A percentile compares a stretch with the other conserved stretches of the same genome.
phyloP scores from a whole-genome alignment of 2,329 filamentous ascomycete genomes.

The Colletotrichum lindemuthianum region DNA sequence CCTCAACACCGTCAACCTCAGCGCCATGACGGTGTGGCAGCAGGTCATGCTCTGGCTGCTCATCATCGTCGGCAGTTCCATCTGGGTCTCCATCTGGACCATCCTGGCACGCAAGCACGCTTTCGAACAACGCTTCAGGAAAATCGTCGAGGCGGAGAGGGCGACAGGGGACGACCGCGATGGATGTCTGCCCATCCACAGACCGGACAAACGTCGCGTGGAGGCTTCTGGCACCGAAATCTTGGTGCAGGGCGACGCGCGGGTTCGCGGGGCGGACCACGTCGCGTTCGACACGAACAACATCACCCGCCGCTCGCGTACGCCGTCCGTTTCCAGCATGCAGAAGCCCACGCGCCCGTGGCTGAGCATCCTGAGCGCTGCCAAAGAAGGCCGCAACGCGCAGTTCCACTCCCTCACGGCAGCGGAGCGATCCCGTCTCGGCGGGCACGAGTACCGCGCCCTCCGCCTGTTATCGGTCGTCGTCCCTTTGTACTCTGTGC shows the following conservation, averaged over 20 bases:
- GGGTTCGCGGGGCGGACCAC: neutral
- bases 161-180: slow-evolving; percentile 41
- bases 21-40: slow-evolving; percentile 72
- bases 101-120: slow-evolving; percentile 68
- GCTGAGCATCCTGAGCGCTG: slow-evolving; percentile 47
- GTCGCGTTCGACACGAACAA: neutral
- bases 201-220: neutral
- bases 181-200: slow-evolving; percentile 42
- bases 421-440: slow-evolving; percentile 66
- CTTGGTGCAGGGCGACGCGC: neutral
- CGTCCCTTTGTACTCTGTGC: slow-evolving; percentile 68
- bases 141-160: slow-evolving; percentile 57
- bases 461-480: slow-evolving; percentile 67
- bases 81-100: slow-evolving; percentile 74
- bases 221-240: neutral
- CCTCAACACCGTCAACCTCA: slow-evolving; percentile 74
- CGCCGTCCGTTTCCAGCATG: slow-evolving; percentile 12
- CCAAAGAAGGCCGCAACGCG: slow-evolving; percentile 60
- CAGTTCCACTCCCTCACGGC: slow-evolving; percentile 64
- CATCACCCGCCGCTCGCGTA: slow-evolving; percentile 13
- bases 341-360: slow-evolving; percentile 39
- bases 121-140: slow-evolving; percentile 70
- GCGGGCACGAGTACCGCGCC: slow-evolving; percentile 72
- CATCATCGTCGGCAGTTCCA: slow-evolving; percentile 72
- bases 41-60: slow-evolving; percentile 72